Conservation (phyloP, 371 early-diverging fungal species). For the Dipsacomyces acuminosporus region DNA sequence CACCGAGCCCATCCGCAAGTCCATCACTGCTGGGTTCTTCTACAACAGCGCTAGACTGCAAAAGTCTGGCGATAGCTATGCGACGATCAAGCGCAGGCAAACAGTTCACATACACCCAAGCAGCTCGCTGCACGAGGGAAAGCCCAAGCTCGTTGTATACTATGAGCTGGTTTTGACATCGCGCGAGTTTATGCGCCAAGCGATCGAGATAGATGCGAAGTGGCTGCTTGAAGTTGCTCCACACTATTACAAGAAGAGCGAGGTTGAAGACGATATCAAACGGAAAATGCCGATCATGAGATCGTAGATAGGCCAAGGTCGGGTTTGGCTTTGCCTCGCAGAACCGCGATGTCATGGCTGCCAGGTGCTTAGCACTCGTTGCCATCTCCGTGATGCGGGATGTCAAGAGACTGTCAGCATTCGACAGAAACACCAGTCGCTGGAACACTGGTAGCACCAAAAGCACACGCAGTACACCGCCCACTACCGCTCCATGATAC, state of each 20-base stretch:
- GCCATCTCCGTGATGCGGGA: no score
- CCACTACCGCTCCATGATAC: no score
- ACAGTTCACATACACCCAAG: conserved; percentile 93
- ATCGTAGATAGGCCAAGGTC: no score
- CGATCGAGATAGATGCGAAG: conserved; percentile 84
- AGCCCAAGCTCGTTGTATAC: conserved; percentile 83
- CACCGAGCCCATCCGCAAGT: conserved; percentile 53
- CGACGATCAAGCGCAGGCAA: conserved; percentile 85
- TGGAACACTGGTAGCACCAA: no score
- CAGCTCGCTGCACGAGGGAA: conserved; percentile 66
- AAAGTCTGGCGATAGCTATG: conserved; percentile 81
- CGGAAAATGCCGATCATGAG: conserved; percentile 50
- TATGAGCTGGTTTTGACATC: conserved; percentile 91
- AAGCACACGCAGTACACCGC: no score
- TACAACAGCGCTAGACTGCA: conserved; percentile 84
- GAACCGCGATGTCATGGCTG: no score
- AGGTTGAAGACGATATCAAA: conserved; percentile 38
- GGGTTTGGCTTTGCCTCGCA: no score
- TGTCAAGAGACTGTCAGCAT: no score
- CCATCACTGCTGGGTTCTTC: conserved; percentile 92
- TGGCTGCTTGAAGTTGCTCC: conserved; percentile 94
- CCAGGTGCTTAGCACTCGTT: no score
- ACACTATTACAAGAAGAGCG: conserved; percentile 71
- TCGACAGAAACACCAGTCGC: no score
- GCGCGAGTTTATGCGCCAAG: conserved; percentile 87